Conservation (phyloP, 1,284 basidiomycete species). For the Neolentinus lepideus region DNA sequence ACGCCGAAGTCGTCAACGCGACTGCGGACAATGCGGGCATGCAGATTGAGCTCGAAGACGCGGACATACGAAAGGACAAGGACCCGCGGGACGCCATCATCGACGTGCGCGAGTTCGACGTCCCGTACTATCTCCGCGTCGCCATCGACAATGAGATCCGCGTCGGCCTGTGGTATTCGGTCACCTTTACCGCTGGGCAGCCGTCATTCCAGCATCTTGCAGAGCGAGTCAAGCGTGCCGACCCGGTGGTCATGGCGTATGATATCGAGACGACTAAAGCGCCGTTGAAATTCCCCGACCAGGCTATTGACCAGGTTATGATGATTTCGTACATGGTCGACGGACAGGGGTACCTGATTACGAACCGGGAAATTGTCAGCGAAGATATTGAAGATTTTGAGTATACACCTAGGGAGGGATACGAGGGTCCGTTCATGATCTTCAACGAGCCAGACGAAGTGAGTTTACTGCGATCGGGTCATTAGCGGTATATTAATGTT, state of each 20-base stretch:
- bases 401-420: conserved; percentile 97
- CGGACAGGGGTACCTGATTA: conserved; percentile 95
- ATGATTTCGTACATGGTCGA: conserved; percentile 99
- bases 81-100: conserved; percentile 90
- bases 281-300: conserved; percentile 97
- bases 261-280: conserved; percentile 99
- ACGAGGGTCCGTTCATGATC: conserved; percentile 94
- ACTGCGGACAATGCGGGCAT: conserved; percentile 41
- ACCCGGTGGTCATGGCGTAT: conserved; percentile 98
- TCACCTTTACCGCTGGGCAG: conserved; percentile 79
- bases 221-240: conserved; percentile 95
- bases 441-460: conserved; percentile 96
- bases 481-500: neutral
- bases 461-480: conserved; percentile 13
- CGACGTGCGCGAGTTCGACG: conserved; percentile 95
- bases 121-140: conserved; percentile 96
- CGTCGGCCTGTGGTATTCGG: conserved; percentile 94
- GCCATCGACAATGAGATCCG: conserved; percentile 98
- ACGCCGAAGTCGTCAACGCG: conserved; percentile 93
- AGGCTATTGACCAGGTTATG: conserved; percentile 96
- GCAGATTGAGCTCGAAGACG: conserved; percentile 64
- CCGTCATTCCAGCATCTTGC: conserved; percentile 70
- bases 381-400: conserved; percentile 99
- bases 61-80: conserved; percentile 41
- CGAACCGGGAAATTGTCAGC: conserved; percentile 94